Evolutionary conservation across 1,139 yeast species (phyloP).

Genomic region (Blastobotrys petasosporus): DNA sequence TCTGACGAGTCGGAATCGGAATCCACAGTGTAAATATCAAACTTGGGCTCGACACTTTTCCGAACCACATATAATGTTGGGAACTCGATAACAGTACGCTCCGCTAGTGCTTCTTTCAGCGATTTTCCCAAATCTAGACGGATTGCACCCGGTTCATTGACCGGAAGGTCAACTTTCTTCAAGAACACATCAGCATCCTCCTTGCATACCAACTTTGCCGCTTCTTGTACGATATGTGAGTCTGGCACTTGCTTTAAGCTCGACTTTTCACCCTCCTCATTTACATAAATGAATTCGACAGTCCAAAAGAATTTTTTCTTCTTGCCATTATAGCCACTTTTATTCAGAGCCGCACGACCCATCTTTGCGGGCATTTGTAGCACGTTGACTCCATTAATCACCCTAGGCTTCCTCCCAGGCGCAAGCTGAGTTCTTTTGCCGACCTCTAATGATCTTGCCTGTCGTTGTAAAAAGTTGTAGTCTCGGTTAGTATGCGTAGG

Average conservation of each 20-base stretch:
- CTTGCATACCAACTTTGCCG: conserved; percentile 5
- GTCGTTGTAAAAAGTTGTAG: conserved; percentile 62
- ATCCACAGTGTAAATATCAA: conserved; percentile 5
- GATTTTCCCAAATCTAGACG: conserved; percentile 19
- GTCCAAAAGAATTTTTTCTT: conserved; percentile 68
- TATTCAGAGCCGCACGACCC: conserved; percentile 62
- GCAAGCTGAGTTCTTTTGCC: conserved; percentile 19
- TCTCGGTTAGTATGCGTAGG: conserved; percentile 62
- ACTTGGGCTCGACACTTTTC: conserved; percentile 3
- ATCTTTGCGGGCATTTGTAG: conserved; percentile 63
- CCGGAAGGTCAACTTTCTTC: conserved; percentile 20
- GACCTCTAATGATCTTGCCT: conserved; percentile 52
- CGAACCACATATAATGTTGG: conserved; percentile 47
- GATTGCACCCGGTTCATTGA: conserved; percentile 19
- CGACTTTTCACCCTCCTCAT: neutral
- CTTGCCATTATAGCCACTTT: conserved; percentile 67
- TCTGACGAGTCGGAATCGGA: conserved; percentile 4
- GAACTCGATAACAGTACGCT: conserved; percentile 63
- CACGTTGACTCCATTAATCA: conserved; percentile 44
- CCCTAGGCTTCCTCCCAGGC: neutral
- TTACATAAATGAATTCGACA: conserved; percentile 48
- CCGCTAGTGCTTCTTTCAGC: conserved; percentile 45
- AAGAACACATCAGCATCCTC: conserved; percentile 15
- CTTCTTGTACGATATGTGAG: conserved; percentile 4
- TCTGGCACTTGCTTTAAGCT: conserved; percentile 4